Percentiles rank a stretch among this genome's conserved stretches.
These are phyloP conservation scores for Magnolia officinalis DNA, from an alignment of 164 flowering plant genomes.

Conservation along the genomic window DNA sequence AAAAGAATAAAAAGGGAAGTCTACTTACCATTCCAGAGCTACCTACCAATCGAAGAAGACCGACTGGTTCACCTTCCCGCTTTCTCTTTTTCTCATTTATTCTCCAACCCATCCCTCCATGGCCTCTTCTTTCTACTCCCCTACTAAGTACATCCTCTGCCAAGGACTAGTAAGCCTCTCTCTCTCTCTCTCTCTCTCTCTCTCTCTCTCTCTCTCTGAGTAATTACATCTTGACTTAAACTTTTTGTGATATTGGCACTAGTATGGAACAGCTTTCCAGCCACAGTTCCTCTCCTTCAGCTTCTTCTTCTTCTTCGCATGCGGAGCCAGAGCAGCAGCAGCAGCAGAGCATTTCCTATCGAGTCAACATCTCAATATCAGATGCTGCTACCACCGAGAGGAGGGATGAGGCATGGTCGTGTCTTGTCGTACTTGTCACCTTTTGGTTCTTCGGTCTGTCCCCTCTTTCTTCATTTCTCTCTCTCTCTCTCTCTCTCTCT, in stretches of 20 bases:
- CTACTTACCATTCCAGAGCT: not conserved
- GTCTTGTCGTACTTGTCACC: conserved; percentile 40
- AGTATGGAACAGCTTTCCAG: conserved; percentile 1
- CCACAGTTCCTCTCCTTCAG: not conserved
- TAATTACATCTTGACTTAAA: not conserved
- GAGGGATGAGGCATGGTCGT: conserved; percentile 50
- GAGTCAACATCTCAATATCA: conserved; percentile 18
- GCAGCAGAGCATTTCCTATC: conserved; percentile 21
- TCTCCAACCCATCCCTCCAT: not conserved
- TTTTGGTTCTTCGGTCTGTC: conserved; percentile 65
- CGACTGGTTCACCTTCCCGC: not conserved
- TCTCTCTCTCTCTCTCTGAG: not conserved
- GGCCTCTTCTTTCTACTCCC: not conserved
- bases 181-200: not conserved
- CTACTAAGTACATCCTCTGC: not conserved
- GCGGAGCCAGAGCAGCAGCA: conserved; percentile 4
- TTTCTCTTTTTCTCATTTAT: not conserved
- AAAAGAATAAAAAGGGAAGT: not conserved
- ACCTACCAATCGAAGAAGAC: not conserved
- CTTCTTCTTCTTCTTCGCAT: conserved; percentile 20
- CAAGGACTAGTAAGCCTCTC: not conserved
- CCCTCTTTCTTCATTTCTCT: conserved; percentile 1
- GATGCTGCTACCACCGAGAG: conserved; percentile 9
- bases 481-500: not conserved
- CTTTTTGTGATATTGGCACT: no score